Evolutionary conservation across 2,329 filamentous ascomycete genomes (phyloP), one percentile per base, ranked within the genome.

Genomic region (Aspergillus tubingensis): DNA sequence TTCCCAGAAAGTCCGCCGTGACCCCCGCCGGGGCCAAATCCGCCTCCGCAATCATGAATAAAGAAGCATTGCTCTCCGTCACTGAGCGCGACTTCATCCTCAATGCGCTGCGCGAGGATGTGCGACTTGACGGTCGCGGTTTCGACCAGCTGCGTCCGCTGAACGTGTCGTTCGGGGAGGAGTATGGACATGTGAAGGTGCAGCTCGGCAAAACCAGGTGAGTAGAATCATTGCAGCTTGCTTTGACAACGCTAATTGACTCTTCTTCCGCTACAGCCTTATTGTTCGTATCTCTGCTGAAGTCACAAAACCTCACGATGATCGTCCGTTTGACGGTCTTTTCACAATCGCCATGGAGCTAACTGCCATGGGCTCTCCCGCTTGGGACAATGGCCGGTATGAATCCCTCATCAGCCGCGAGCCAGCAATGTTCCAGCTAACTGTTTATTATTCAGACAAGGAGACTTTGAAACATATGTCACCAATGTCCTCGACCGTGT

Each of bases 271-370:
- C 10, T 52, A 19, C 41, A 68, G 66, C 48, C 62, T 68, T 3
- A 81, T 96, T 62, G 92, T 90, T 58, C 91, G 91, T 63, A 89
- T 96, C 61, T 94, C 92, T 2, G 91, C 92, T 64, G 91, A 96
- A 79, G 91, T 98, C 63, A 90, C 91, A 10, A 87, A 91, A 41
- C 94, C 95, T 47, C 91, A 89, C 73, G 78, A 89, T 56, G 94
- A 98, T 78, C 89, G 94, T 65, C 94, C 93, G 61, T 96, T 96
- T 74, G 95, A 98, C 75, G 95, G 95, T 75, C 86, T 96, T 76
- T 98, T 98, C 81, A 92, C 88, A 68, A 97, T 98, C 73, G 85
- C 88, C 57, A 91, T 93, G 58, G 95, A 98, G 76, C 86, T 99
- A 70, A 92, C 90, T 64, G 92, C 94, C 52, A 96, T 98, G 88